A percentile compares a stretch with the other conserved stretches of the same genome.
Evolutionary conservation across 2,329 filamentous ascomycete genomes (phyloP).

Genomic region (Neonectria sp.): DNA sequence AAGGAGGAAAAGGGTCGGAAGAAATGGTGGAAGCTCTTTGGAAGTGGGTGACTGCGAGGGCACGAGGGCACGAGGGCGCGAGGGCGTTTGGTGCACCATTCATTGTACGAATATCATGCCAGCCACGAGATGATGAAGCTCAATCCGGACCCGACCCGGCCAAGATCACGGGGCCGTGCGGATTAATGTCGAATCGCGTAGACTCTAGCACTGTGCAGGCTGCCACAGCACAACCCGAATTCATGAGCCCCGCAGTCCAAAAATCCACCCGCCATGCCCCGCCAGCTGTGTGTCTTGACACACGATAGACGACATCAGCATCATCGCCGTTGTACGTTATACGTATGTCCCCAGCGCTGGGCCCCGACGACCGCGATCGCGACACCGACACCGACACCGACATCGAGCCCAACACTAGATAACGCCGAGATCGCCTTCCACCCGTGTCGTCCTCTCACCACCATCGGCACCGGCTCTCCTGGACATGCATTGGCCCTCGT

Average conservation of each 20-base stretch:
- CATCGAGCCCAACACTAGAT: not conserved
- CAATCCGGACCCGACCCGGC: not conserved
- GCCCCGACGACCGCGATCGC: conserved; percentile 17
- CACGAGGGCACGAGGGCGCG: no score
- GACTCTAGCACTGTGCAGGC: conserved; percentile 30
- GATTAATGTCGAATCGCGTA: not conserved
- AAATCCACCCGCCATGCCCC: conserved; percentile 47
- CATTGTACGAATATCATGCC: not conserved
- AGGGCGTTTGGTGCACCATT: not conserved
- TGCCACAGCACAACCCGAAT: conserved; percentile 41
- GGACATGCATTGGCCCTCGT: conserved; percentile 46
- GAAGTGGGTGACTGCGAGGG: conserved; percentile 6
- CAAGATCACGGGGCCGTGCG: conserved; percentile 19
- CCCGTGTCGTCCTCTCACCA: not conserved
- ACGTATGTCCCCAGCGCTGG: conserved; percentile 18
- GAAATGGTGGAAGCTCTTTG: conserved; percentile 44
- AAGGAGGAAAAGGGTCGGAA: conserved; percentile 36
- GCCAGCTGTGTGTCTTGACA: conserved; percentile 36
- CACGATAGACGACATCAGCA: conserved; percentile 40
- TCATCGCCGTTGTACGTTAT: conserved; percentile 10
- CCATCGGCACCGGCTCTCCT: conserved; percentile 19
- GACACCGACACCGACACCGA: conserved; percentile 20
- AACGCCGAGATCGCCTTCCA: conserved; percentile 5
- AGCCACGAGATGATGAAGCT: conserved; percentile 12
- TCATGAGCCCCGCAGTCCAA: conserved; percentile 48